These are phyloP conservation scores for Brasilioporus rufonigricans DNA, from an alignment of 768 basidiomycete species.

Conservation along the genomic window DNA sequence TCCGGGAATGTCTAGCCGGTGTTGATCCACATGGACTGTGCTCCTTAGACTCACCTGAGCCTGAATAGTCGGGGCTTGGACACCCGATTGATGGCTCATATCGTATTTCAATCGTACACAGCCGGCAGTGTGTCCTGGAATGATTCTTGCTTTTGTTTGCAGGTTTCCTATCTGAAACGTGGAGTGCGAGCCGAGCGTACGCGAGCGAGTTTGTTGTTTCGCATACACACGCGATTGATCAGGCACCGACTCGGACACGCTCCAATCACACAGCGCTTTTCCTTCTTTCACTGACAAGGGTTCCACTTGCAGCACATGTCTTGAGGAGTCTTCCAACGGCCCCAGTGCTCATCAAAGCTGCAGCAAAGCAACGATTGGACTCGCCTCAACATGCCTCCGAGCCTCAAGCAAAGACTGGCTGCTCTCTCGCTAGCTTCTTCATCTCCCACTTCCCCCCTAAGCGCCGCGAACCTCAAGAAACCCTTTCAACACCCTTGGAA, in stretches of 20 bases:
- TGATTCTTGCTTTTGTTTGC: too few species aligned
- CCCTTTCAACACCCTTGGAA: conserved; percentile 58
- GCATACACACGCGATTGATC: neutral
- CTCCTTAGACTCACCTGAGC: too few species aligned
- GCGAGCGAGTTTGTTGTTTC: neutral
- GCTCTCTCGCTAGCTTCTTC: conserved; percentile 57
- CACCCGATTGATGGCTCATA: too few species aligned
- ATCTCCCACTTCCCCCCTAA: conserved; percentile 40
- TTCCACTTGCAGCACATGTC: conserved; percentile 14
- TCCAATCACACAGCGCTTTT: conserved; percentile 1
- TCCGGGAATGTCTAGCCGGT: too few species aligned
- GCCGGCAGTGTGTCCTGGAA: too few species aligned
- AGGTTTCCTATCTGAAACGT: too few species aligned
- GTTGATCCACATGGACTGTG: too few species aligned
- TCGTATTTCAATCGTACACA: too few species aligned
- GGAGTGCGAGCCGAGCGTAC: neutral
- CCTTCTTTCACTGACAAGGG: conserved; percentile 2
- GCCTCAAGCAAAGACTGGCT: conserved; percentile 65
- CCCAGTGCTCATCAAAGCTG: neutral
- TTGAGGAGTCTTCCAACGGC: neutral
- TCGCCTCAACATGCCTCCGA: conserved; percentile 31
- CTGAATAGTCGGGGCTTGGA: too few species aligned
- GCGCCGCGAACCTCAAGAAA: conserved; percentile 26
- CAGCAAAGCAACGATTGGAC: neutral
- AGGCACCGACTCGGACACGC: conserved; percentile 9